Evolutionary conservation across 2,329 filamentous ascomycete genomes (phyloP), one percentile per base, ranked within the genome.

Genomic region (Colletotrichum camelliae): DNA sequence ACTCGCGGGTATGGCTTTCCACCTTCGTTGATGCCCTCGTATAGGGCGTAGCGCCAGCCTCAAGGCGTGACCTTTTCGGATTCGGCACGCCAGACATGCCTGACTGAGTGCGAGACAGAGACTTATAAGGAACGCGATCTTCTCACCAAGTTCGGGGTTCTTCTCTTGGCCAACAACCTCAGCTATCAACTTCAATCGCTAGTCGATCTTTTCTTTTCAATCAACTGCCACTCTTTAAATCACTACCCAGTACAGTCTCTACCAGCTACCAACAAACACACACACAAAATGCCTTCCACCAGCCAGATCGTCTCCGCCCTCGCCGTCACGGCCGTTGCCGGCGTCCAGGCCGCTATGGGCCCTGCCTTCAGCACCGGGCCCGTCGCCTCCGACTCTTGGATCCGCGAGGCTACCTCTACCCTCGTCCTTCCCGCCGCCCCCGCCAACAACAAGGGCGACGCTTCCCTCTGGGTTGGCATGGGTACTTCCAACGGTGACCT

Each of bases 381-480:
- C 6, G 84, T 85, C 31, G 79, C 85, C 6, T 76, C 78, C 48
- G 77, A 82, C 79, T 83, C 84, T 1, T 88, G 83, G 79, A 88
- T 88, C 78, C 82, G 84, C 31, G 85, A 87, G 75, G 81, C 87
- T 5, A 86, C 82, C 18, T 85, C 87, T 2, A 88, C 86, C 7
- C 81, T 88, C 18, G 79, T 86, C 18, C 81, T 88, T 5, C 87
- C 87, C 5, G 79, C 82, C 0, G 77, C 79, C 1, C 86, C 87
- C 2, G 83, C 79, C 39, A 82, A 82, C 43, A 82, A 81, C 52
- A 80, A 80, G 7, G 85, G 85, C 35, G 82, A 84, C 70, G 77
- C 84, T 24, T 86, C 86, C 81, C 72, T 89, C 21, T 88, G 87
- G 87, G 85, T 88, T 18, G 87, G 87, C 15, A 88, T 88, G 86